Evolutionary conservation across 768 basidiomycete genomes (phyloP).

Genomic region (Tremella yokohamensis): DNA sequence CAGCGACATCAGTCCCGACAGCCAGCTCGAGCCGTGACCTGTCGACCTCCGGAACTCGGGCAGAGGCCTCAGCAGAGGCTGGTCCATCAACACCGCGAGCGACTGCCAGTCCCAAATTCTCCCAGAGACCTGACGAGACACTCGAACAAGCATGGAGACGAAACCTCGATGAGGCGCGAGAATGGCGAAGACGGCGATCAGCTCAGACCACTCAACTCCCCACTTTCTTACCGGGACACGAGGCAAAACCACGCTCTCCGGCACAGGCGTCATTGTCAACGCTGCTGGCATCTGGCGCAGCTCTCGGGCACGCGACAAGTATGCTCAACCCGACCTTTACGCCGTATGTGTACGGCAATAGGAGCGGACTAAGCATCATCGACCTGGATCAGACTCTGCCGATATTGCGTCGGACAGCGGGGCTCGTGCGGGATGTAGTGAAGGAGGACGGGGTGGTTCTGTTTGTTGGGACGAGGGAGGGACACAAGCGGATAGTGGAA

Average conservation of each 20-base stretch:
- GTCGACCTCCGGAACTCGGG: too few species aligned
- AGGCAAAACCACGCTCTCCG: conserved; percentile 46
- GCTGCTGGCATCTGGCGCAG: conserved; percentile 86
- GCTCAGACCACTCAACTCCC: conserved; percentile 9
- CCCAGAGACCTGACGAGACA: too few species aligned
- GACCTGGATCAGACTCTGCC: conserved; percentile 92
- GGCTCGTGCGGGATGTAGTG: conserved; percentile 76
- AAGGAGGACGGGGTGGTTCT: conserved; percentile 76
- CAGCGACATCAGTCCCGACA: too few species aligned
- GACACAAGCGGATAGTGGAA: conserved; percentile 64
- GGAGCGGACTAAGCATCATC: conserved; percentile 85
- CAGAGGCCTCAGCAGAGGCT: too few species aligned
- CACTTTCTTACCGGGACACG: conserved; percentile 19
- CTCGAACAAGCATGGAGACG: not conserved
- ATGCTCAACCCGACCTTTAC: conserved; percentile 84
- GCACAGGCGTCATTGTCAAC: conserved; percentile 76
- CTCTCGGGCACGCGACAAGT: conserved; percentile 76
- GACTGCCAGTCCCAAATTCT: too few species aligned
- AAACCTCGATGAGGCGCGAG: conserved; percentile 2
- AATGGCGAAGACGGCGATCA: conserved; percentile 2
- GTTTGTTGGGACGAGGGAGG: conserved; percentile 71
- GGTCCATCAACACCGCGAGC: too few species aligned
- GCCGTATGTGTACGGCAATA: conserved; percentile 87
- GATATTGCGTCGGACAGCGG: conserved; percentile 82
- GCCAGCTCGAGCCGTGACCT: too few species aligned